These are phyloP conservation scores for Intubia oerlemansii DNA, from an alignment of 2,329 filamentous ascomycete genomes.

Conservation along the genomic window DNA sequence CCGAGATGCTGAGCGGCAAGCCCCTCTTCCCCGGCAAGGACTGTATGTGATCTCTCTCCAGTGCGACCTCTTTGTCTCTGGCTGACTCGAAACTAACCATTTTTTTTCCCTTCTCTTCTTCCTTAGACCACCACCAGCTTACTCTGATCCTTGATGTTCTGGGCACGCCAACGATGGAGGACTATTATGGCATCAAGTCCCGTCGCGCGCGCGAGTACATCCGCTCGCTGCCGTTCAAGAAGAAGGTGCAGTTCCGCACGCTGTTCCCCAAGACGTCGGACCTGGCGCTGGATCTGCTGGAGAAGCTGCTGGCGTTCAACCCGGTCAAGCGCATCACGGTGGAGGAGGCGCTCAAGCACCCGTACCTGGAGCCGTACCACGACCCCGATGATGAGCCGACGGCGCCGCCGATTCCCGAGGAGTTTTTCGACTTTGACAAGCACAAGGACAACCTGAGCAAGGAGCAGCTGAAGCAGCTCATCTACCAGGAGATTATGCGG, in stretches of 20 bases:
- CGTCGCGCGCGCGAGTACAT: conserved; percentile 95
- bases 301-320: conserved; percentile 94
- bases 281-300: conserved; percentile 74
- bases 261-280: conserved; percentile 99
- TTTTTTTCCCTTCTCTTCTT: neutral
- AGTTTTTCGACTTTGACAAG: conserved; percentile 99
- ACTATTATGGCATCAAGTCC: conserved; percentile 99
- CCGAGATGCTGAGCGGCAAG: conserved; percentile 98
- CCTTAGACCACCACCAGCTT: conserved; percentile 80
- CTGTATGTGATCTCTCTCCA: conserved; percentile 42
- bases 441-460: conserved; percentile 98
- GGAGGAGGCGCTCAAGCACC: conserved; percentile 90
- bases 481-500: conserved; percentile 89
- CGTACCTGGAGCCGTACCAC: conserved; percentile 96
- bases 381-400: conserved; percentile 97
- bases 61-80: too few relatives aligned
- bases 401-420: conserved; percentile 87
- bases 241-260: conserved; percentile 95
- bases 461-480: conserved; percentile 91
- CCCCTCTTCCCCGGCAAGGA: conserved; percentile 96
- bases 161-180: conserved; percentile 96
- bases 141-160: conserved; percentile 94
- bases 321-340: conserved; percentile 97
- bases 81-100: neutral
- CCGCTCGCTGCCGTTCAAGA: conserved; percentile 93